Evolutionary conservation across 2,329 filamentous ascomycete species (phyloP).

Genomic region (Phaeosphaeriaceae sp.): DNA sequence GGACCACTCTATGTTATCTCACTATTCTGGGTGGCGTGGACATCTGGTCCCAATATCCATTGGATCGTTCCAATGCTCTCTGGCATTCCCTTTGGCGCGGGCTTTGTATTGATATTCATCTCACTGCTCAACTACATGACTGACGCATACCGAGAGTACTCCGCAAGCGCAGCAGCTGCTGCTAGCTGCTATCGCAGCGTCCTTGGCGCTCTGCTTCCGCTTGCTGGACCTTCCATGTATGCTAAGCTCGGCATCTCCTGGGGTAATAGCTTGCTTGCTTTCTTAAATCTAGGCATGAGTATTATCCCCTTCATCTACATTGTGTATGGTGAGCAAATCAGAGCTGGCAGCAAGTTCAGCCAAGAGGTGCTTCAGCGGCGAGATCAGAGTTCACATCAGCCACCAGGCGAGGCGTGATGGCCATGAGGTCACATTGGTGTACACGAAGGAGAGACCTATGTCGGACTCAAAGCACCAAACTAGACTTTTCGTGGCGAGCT

Average conservation of each 20-base stretch:
- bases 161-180: slow-evolving; percentile 75
- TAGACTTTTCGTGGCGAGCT: too few species aligned
- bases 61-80: slow-evolving; percentile 47
- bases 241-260: slow-evolving; percentile 68
- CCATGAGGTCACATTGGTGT: too few species aligned
- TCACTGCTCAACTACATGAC: slow-evolving; percentile 38
- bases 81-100: slow-evolving; percentile 59
- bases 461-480: too few species aligned
- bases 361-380: slow-evolving; percentile 63
- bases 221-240: slow-evolving; percentile 72
- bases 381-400: slow-evolving; percentile 21
- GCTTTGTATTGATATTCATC: slow-evolving; percentile 69
- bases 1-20: slow-evolving; percentile 60
- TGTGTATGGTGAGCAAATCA: slow-evolving; percentile 68
- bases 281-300: slow-evolving; percentile 71
- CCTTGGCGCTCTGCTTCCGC: slow-evolving; percentile 76
- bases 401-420: too few species aligned
- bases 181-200: slow-evolving; percentile 78
- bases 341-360: slow-evolving; percentile 68
- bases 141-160: slow-evolving; percentile 68
- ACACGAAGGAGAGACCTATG: too few species aligned
- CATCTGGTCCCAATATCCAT: slow-evolving; percentile 9
- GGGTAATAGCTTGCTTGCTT: slow-evolving; percentile 74
- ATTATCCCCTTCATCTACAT: slow-evolving; percentile 77
- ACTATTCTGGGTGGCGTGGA: slow-evolving; percentile 11